A percentile compares a stretch with the other conserved stretches of the same genome.
Conservation (phyloP, 192 early-diverging fungal genomes). For the Linderina pennispora region DNA sequence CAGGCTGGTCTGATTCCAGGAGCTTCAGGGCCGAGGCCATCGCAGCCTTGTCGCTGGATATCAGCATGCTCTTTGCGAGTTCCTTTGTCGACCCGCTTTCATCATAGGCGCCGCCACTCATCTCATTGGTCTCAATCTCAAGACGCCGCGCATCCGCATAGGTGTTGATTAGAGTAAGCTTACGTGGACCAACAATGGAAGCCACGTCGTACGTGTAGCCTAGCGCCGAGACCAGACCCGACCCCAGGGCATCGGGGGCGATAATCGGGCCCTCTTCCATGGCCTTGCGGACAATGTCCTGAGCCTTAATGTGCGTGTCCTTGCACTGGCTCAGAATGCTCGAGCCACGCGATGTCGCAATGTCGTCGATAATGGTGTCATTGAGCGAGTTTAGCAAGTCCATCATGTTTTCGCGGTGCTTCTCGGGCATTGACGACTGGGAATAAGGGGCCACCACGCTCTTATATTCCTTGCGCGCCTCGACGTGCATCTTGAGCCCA, state of each 20-base stretch:
- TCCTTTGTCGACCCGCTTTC: not conserved
- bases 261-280: conserved; percentile 54
- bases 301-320: not conserved
- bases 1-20: not conserved
- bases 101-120: not conserved
- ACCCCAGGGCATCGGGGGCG: conserved; percentile 43
- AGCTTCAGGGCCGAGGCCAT: not conserved
- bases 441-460: conserved; percentile 48
- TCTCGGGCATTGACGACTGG: conserved; percentile 45
- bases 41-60: not conserved
- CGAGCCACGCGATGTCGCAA: conserved; percentile 34
- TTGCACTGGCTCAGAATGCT: not conserved
- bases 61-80: not conserved
- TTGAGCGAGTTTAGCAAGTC: conserved; percentile 51
- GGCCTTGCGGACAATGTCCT: conserved; percentile 40
- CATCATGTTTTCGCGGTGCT: conserved; percentile 53
- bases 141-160: conserved; percentile 5
- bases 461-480: conserved; percentile 59
- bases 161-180: conserved; percentile 1
- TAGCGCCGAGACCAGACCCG: conserved; percentile 50
- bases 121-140: conserved; percentile 1
- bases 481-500: conserved; percentile 49
- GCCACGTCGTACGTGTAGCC: conserved; percentile 46
- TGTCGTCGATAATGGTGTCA: conserved; percentile 47
- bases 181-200: conserved; percentile 29